Evolutionary conservation across 805 yeast species (phyloP), one percentile per base, ranked within the genome.

Genomic region (Candida pseudofarinosa): DNA sequence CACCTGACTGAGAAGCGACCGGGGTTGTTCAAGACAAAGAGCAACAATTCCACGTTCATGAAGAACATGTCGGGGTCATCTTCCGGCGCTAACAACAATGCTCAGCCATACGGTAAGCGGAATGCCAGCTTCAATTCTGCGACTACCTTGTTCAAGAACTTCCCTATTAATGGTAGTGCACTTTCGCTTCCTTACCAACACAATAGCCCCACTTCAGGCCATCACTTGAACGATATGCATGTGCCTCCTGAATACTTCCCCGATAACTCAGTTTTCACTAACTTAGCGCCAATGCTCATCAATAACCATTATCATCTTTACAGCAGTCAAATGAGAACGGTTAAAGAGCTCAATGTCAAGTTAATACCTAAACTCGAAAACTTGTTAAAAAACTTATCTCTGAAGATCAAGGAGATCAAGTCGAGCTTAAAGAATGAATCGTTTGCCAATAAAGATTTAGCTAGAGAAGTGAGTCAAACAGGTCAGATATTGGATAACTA

Each of bases 381-480:
- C 23, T 50, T 70, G 42, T 56, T 59, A 39, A 61, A 56, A 42
- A 68, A 69, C 46, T 58, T 70, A 37, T 50, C 60, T 28, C 41
- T 51, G 45, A 70, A 70, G 41, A 70, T 70, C 48, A 68, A 67
- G 46, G 76, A 70, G 48, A 69, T 70, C 49, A 67, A 54, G 51
- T 52, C 65, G 4, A 58, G 69, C 23, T 55, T 70, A 46, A 65
- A 60, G 42, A 69, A 70, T 50, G 74, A 70, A 15, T 58, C 70
- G 2, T 70, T 70, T 50, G 66, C 71, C 19, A 69, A 68, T 46
- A 51, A 59, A 15, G 55, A 59, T 5, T 47, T 70, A 19, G 45
- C 61, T 12, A 67, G 55, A 37, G 74, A 70, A 59, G 75, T 84
- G 43, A 73, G 73, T 41, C 79, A 76, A 43, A 83, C 95, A 1